Evolutionary conservation across 129 eudicot species (phyloP), one percentile per base, ranked within the genome.

Genomic region (Flaveria bidentis): DNA sequence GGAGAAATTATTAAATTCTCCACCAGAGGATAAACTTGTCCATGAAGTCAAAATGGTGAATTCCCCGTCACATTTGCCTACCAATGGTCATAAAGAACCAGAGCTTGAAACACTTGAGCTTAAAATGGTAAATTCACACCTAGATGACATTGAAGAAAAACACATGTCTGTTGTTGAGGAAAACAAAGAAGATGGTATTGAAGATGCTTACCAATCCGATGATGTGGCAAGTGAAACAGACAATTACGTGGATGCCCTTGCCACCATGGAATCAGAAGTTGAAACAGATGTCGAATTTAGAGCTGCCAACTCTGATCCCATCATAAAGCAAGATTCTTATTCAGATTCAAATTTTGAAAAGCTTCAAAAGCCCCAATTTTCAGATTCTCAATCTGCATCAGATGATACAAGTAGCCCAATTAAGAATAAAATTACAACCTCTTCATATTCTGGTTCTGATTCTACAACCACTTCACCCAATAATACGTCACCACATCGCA

Each of bases 211-310:
- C 61, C 77, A 82, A 71, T 88, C 90, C 9, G 96, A 90, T 80
- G 95, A 69, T 65, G 81, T 81, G 83, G 88, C 86, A 45, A 90
- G 98, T 88, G 98, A 90, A 75, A 62, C 81, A 69, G 97, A 93
- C 51, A 81, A 83, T 79, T 93, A 86, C 68, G 75, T 88, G 85
- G 98, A 93, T 78, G 98, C 98, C 51, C 89, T 89, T 78, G 88
- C 95, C 68, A 86, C 89, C 7, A 88, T 90, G 83, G 98, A 86
- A 12, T 80, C 91, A 60, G 98, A 90, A 80, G 75, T 86, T 26
- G 98, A 88, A 65, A 86, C 87, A 20, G 97, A 90, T 56, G 74
- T 85, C 4, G 96, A 90, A 68, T 9, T 80, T 39, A 86, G 82
- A 70, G 61, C 60, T 72, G 71, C 30, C 14, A 84, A 76, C 77